phyloP scores from a whole-genome alignment of 106 monocot genomes.

The Acorus gramineus region DNA sequence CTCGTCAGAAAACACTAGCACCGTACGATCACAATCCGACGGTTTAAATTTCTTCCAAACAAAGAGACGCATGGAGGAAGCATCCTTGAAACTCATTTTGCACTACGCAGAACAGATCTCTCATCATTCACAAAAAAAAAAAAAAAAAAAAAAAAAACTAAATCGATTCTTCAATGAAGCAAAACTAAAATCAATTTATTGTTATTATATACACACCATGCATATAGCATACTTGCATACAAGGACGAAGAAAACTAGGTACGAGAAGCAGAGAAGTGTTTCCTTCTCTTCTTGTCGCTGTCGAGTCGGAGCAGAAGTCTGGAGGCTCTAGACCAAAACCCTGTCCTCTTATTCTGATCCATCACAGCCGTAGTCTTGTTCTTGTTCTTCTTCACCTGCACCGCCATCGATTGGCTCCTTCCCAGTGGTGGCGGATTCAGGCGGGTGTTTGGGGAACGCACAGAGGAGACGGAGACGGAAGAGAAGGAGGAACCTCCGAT shows the following conservation, averaged over 20 bases:
- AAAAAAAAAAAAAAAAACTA: no score
- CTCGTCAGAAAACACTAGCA: no score
- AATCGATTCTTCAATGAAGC: no score
- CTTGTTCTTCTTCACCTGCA: slow-evolving; percentile 1
- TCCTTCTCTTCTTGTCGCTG: not conserved
- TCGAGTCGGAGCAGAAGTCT: not conserved
- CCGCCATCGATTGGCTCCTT: slow-evolving; percentile 20
- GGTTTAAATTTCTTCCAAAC: no score
- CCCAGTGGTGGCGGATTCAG: not conserved
- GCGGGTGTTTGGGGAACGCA: not conserved
- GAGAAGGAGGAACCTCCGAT: not conserved
- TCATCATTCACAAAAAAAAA: no score
- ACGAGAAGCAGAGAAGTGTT: slow-evolving; percentile 15
- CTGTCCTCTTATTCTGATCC: slow-evolving; percentile 8
- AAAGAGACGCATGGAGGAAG: no score
- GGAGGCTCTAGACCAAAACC: slow-evolving; percentile 16
- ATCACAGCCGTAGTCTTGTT: not conserved
- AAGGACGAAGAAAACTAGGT: slow-evolving; percentile 4
- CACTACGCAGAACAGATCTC: no score
- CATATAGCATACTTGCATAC: no score
- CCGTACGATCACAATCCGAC: no score
- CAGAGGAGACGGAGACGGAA: not conserved
- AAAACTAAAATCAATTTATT: no score
- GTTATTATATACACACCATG: no score
- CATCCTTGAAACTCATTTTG: no score